Evolutionary conservation across 441 rosid species (phyloP).

Genomic region (Bocquillonia castaneifolia): DNA sequence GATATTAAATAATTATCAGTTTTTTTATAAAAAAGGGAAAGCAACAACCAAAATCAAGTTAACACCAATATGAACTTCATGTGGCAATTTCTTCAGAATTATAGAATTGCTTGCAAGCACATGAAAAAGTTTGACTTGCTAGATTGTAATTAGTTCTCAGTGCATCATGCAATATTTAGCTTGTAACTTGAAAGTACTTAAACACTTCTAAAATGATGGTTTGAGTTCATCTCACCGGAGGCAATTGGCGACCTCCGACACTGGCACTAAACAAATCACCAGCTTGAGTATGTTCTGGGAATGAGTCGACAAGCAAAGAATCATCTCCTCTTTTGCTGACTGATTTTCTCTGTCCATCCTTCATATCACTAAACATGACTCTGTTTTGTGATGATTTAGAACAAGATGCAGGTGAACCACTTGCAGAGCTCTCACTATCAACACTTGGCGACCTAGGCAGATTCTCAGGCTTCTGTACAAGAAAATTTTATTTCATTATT

Average conservation of each 20-base stretch:
- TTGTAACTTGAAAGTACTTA: background rate
- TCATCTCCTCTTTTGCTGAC: constrained; percentile 48
- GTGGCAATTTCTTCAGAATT: background rate
- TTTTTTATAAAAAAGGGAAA: background rate
- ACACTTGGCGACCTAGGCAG: constrained; percentile 43
- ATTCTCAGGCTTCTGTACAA: constrained; percentile 72
- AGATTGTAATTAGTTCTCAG: background rate
- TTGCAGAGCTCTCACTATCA: constrained; percentile 60
- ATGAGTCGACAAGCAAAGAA: constrained; percentile 39
- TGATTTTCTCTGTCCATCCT: constrained; percentile 57
- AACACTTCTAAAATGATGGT: background rate
- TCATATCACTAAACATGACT: constrained; percentile 32
- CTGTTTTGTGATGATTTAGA: constrained; percentile 52
- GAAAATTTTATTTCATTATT: constrained; percentile 3
- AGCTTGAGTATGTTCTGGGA: constrained; percentile 65
- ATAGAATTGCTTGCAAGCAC: background rate
- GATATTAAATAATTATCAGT: background rate
- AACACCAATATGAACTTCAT: background rate
- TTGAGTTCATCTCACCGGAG: constrained; percentile 45
- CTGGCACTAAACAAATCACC: constrained; percentile 68
- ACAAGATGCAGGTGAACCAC: constrained; percentile 63
- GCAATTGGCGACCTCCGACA: constrained; percentile 48
- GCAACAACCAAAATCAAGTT: background rate
- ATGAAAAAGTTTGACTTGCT: background rate
- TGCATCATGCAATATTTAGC: background rate